Percentiles rank a stretch among this genome's conserved stretches.
phyloP scores from a whole-genome alignment of 768 basidiomycete species.

The Lanmaoa pseudosensibilis region DNA sequence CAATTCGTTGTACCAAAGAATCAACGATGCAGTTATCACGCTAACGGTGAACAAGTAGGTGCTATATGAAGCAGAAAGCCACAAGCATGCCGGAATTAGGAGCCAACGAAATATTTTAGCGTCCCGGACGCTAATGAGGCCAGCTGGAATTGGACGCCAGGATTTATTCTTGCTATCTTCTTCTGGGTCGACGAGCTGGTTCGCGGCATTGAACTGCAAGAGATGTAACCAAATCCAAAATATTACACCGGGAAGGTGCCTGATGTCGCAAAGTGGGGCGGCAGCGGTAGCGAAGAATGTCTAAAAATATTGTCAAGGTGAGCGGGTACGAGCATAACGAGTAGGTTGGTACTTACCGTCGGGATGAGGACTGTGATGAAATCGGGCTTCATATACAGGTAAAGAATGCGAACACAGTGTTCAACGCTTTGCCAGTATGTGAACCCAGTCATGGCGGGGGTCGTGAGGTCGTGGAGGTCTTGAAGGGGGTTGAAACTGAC shows the following conservation, averaged over 20 bases:
- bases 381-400: conserved; percentile 29
- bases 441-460: conserved; percentile 19
- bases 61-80: conserved; percentile 38
- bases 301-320: conserved; percentile 18
- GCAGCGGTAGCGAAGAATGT: conserved; percentile 35
- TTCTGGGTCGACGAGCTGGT: conserved; percentile 41
- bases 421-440: conserved; percentile 10
- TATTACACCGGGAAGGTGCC: conserved; percentile 29
- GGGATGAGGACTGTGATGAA: conserved; percentile 29
- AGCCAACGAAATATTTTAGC: conserved; percentile 40
- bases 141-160: conserved; percentile 46
- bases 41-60: conserved; percentile 35
- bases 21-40: conserved; percentile 23
- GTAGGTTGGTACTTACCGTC: conserved; percentile 14
- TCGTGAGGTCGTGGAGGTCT: conserved; percentile 23
- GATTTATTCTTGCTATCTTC: conserved; percentile 48
- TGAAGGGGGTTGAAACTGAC: neutral
- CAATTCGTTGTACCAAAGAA: conserved; percentile 42
- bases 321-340: neutral
- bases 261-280: conserved; percentile 31
- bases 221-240: conserved; percentile 50
- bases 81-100: conserved; percentile 36
- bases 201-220: conserved; percentile 44
- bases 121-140: conserved; percentile 39
- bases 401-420: conserved; percentile 15